These are phyloP conservation scores for Jatropha podagrica DNA, from an alignment of 441 rosid species.

Conservation along the genomic window DNA sequence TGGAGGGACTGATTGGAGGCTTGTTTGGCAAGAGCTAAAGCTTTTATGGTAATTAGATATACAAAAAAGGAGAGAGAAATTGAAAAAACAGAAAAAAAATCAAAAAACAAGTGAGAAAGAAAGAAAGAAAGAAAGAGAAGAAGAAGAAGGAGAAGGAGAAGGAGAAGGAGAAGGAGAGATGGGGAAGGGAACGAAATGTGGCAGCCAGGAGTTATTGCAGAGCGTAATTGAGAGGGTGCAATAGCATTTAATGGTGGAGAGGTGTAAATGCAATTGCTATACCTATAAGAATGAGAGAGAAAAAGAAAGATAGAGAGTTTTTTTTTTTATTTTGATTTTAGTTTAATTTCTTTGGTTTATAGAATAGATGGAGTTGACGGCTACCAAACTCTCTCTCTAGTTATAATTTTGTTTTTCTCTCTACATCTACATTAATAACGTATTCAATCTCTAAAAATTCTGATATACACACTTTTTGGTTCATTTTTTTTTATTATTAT, in stretches of 20 bases:
- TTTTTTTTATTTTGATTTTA: no score
- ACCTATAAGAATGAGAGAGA: conserved; percentile 20
- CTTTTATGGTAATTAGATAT: conserved; percentile 27
- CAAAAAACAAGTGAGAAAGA: conserved; percentile 6
- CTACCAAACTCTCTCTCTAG: conserved; percentile 34
- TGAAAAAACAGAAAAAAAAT: conserved; percentile 1
- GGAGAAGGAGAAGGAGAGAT: conserved; percentile 19
- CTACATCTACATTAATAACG: neutral
- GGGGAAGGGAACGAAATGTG: conserved; percentile 30
- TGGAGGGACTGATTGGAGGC: neutral
- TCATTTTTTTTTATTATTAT: no score
- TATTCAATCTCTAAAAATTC: no score
- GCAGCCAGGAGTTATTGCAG: conserved; percentile 75
- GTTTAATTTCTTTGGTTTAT: conserved; percentile 10
- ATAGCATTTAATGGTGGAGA: conserved; percentile 79
- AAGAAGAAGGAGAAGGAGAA: neutral
- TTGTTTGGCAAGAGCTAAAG: conserved; percentile 19
- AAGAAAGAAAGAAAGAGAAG: neutral
- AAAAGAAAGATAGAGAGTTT: conserved; percentile 30
- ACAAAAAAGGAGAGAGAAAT: conserved; percentile 10
- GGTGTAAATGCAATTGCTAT: conserved; percentile 57
- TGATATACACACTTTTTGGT: no score
- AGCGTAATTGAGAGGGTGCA: conserved; percentile 85
- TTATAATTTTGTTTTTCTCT: neutral
- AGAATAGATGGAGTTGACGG: conserved; percentile 38